Evolutionary conservation across 352 stramenopile species (phyloP), one percentile per base, ranked within the genome.

Genomic region (Globisporangium cederbergense): DNA sequence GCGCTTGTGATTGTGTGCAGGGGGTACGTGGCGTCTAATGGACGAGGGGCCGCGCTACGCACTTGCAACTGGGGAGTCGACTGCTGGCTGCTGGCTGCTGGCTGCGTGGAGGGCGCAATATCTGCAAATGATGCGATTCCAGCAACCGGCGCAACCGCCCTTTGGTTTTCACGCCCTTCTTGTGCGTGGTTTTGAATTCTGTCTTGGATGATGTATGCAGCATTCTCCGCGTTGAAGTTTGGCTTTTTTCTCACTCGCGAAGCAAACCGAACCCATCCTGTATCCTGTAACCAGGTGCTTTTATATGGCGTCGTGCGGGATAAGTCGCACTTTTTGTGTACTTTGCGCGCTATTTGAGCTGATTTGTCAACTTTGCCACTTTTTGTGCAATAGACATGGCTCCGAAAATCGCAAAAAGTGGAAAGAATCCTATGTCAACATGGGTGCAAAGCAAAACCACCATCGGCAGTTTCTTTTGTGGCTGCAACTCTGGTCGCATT

Each of bases 161-260:
- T 14, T 42, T 13, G 25, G 28, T n/a, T 1, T 14, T 46, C n/a
- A 9, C 36, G 36, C 36, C 5, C 16, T 18, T 4, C 5, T 46
- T 18, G 11, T 18, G 11, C 6, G 40, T 6, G 40, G 40, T 46
- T 46, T 18, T 3, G n/a, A n/a, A 7, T 46, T 18, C n/a, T 46
- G 16, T 20, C 40, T n/a, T 46, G 40, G 40, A 46, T 18, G n/a
- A 9, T 18, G 11, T 46, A 46, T 46, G 13, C 40, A 46, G n/a
- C 16, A n/a, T 46, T 46, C 40, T 56, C 28, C 50, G n/a, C 25
- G 25, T 56, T 56, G 50, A 56, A 56, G 50, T 56, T 56, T 56
- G 40, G 40, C 40, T 18, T n/a, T 46, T 46, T 46, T 46, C 40
- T 46, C 40, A 42, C 36, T 42, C 36, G 36, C 36, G 36, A 42